Conservation (phyloP, 495 filamentous ascomycete genomes). For the Lentithecium fluviatile region DNA sequence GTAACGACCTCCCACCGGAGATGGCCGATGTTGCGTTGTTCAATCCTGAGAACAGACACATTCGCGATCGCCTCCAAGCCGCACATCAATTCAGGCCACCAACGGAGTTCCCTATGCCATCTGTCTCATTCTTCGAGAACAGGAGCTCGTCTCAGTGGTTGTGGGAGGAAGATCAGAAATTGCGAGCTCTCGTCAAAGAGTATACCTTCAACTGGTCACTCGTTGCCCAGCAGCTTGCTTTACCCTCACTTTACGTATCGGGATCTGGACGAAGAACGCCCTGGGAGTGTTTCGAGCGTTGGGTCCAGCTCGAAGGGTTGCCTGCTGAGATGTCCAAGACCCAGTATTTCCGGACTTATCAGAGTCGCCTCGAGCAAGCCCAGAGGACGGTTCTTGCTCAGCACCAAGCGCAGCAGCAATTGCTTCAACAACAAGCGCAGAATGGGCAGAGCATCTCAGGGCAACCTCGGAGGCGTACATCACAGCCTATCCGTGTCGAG, state of each 20-base stretch:
- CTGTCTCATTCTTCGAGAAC: slow-evolving; percentile 82
- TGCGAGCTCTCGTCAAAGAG: slow-evolving; percentile 80
- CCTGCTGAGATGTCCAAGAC: slow-evolving; percentile 90
- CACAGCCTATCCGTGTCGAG: slow-evolving; percentile 76
- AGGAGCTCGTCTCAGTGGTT: slow-evolving; percentile 88
- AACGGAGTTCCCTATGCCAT: slow-evolving; percentile 82
- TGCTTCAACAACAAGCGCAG: slow-evolving; percentile 59
- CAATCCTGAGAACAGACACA: slow-evolving; percentile 81
- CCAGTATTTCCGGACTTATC: slow-evolving; percentile 85
- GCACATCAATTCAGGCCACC: slow-evolving; percentile 92
- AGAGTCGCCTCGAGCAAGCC: slow-evolving; percentile 74
- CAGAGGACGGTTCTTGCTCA: slow-evolving; percentile 64
- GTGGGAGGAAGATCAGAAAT: slow-evolving; percentile 80
- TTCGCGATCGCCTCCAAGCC: slow-evolving; percentile 87
- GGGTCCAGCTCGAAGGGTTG: slow-evolving; percentile 84
- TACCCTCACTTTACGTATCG: slow-evolving; percentile 73
- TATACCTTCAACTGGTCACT: slow-evolving; percentile 97
- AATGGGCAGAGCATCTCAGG: slow-evolving; percentile 57
- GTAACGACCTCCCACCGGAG: slow-evolving; percentile 60
- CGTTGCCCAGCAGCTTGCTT: slow-evolving; percentile 73
- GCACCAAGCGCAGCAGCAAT: slow-evolving; percentile 56
- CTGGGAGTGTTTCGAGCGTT: slow-evolving; percentile 98
- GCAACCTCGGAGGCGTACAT: slow-evolving; percentile 62
- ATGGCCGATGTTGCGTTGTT: slow-evolving; percentile 82
- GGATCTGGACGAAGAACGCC: slow-evolving; percentile 87